Percentiles rank a stretch among this genome's conserved stretches.
These are phyloP conservation scores for Apophysomyces variabilis DNA, from an alignment of 371 early-diverging fungal species.

Conservation along the genomic window DNA sequence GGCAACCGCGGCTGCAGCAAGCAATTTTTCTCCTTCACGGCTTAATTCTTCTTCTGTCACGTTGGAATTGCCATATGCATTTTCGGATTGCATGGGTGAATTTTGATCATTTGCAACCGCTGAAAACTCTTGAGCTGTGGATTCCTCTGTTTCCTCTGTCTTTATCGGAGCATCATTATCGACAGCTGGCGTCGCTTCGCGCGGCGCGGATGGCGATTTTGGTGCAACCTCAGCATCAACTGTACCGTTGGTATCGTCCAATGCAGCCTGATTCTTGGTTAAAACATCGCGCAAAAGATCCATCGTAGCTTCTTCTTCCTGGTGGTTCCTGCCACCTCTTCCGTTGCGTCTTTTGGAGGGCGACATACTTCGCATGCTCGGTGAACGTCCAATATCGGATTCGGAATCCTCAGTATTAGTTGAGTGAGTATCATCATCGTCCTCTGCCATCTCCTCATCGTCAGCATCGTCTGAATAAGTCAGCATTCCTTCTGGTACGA, in stretches of 20 bases:
- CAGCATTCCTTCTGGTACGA: conserved; percentile 37
- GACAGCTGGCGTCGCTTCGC: conserved; percentile 18
- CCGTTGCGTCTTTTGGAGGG: conserved; percentile 29
- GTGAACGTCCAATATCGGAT: conserved; percentile 37
- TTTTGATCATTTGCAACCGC: conserved; percentile 32
- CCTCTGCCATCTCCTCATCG: conserved; percentile 38
- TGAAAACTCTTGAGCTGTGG: conserved; percentile 36
- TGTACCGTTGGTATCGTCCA: conserved; percentile 21
- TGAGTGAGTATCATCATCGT: conserved; percentile 43
- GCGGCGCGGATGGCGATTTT: conserved; percentile 22
- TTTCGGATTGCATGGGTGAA: conserved; percentile 29
- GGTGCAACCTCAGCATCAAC: conserved; percentile 5
- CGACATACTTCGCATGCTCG: conserved; percentile 32
- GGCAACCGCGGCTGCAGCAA: conserved; percentile 57
- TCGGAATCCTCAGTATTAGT: conserved; percentile 46
- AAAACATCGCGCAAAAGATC: conserved; percentile 48
- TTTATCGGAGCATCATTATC: conserved; percentile 13
- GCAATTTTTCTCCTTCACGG: conserved; percentile 26
- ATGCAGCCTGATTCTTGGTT: conserved; percentile 34
- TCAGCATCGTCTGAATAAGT: conserved; percentile 36
- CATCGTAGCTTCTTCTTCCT: conserved; percentile 45
- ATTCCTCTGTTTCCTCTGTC: conserved; percentile 18
- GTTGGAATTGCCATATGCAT: conserved; percentile 27
- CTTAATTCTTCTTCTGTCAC: conserved; percentile 12
- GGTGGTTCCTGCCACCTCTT: conserved; percentile 32